phyloP scores from a whole-genome alignment of 2,329 filamentous ascomycete genomes.

The Pestalotiopsis sp. region DNA sequence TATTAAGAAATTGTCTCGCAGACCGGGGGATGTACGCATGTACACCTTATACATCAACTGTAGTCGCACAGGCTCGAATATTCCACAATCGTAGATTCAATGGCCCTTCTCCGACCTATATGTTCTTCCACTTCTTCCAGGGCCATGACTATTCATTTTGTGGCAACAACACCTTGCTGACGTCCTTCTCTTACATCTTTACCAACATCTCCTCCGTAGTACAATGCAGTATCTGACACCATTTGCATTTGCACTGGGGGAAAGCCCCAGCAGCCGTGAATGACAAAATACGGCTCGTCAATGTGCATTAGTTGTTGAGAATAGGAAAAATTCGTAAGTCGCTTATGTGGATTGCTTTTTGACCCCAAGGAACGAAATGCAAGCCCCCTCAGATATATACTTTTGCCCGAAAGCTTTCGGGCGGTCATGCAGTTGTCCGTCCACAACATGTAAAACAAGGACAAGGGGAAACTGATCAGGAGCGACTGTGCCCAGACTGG shows the following conservation, averaged over 20 bases:
- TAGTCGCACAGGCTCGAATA: not conserved
- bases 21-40: not conserved
- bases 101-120: not conserved
- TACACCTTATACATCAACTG: not conserved
- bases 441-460: not conserved
- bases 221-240: not conserved
- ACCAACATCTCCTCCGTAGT: not conserved
- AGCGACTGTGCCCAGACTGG: not conserved
- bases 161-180: not conserved
- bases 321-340: constrained; percentile 5
- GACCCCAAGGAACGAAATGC: not conserved
- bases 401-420: not conserved
- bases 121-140: not conserved
- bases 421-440: not conserved
- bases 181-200: not conserved
- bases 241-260: not conserved
- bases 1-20: not conserved
- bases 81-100: not conserved
- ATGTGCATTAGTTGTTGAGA: constrained; percentile 2
- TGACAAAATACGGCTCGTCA: not conserved
- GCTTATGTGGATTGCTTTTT: constrained; percentile 5
- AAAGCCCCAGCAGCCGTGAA: not conserved
- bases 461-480: not conserved
- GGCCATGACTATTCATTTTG: not conserved
- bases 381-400: constrained; percentile 6